Conservation (phyloP, 495 filamentous ascomycete species). For the Penicillium cosmopolitanum region DNA sequence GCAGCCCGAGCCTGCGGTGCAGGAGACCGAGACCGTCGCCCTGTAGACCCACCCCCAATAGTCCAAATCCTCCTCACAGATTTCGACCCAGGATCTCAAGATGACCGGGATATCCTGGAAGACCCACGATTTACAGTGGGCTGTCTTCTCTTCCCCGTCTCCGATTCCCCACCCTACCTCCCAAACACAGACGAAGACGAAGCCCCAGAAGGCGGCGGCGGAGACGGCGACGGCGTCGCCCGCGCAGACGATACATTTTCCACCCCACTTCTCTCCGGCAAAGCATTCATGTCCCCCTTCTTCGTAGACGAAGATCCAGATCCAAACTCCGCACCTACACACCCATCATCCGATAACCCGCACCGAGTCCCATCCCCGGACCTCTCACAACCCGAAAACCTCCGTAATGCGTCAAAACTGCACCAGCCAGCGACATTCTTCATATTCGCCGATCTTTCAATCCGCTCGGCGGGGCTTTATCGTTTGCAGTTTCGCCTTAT, state of each 20-base stretch:
- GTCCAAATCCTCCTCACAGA: constrained; percentile 81
- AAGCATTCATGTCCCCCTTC: constrained; percentile 48
- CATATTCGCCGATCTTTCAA: constrained; percentile 92
- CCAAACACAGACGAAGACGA: constrained; percentile 35
- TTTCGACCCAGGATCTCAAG: constrained; percentile 52
- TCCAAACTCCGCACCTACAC: constrained; percentile 60
- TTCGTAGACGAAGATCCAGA: constrained; percentile 49
- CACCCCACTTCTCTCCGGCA: constrained; percentile 43
- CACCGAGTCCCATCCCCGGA: constrained; percentile 1
- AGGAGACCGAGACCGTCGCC: constrained; percentile 88
- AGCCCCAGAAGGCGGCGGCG: constrained; percentile 32
- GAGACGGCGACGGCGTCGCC: constrained; percentile 17
- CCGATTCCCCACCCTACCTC: constrained; percentile 19
- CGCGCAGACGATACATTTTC: constrained; percentile 32
- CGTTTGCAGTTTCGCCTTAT: constrained; percentile 86
- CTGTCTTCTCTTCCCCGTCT: constrained; percentile 65
- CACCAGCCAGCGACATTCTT: constrained; percentile 66
- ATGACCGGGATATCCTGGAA: constrained; percentile 63
- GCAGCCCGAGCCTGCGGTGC: constrained; percentile 93
- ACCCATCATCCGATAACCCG: constrained; percentile 57
- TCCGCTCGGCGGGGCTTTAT: constrained; percentile 83
- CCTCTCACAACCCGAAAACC: constrained; percentile 2
- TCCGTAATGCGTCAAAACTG: constrained; percentile 25
- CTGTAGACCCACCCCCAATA: constrained; percentile 95
- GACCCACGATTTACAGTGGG: constrained; percentile 83